Evolutionary conservation across 257 asterid genomes (phyloP).

Genomic region (Parsonsia alboflavescens): DNA sequence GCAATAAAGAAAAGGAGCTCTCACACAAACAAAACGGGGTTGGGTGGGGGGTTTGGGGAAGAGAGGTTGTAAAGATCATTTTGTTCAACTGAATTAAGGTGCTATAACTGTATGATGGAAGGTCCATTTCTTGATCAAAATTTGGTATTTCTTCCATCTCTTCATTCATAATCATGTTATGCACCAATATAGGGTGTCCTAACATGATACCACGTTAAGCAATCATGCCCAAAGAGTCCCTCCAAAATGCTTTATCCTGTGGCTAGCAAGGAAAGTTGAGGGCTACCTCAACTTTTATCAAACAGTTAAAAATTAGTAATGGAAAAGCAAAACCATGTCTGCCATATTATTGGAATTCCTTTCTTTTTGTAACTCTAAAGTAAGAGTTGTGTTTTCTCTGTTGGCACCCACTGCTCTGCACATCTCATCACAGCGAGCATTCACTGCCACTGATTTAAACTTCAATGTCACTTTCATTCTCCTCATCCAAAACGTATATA

Average conservation of each 20-base stretch:
- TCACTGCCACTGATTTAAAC: neutral
- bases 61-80: too few species aligned
- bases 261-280: neutral
- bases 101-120: neutral
- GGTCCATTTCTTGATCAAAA: neutral
- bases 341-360: neutral
- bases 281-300: neutral
- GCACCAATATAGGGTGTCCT: neutral
- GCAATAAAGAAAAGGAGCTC: too few species aligned
- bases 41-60: too few species aligned
- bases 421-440: neutral
- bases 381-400: neutral
- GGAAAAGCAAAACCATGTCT: neutral
- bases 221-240: neutral
- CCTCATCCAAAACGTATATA: neutral
- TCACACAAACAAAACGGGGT: too few species aligned
- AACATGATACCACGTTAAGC: neutral
- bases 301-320: neutral
- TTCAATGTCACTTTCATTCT: neutral
- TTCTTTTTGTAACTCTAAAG: neutral
- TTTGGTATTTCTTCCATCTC: neutral
- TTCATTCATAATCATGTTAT: neutral
- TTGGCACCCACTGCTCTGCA: conserved; percentile 8
- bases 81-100: too few species aligned
- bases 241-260: neutral